Evolutionary conservation across 228 moss, liverwort and hornwort genomes (phyloP).

Genomic region (Sphagnum magellanicum): DNA sequence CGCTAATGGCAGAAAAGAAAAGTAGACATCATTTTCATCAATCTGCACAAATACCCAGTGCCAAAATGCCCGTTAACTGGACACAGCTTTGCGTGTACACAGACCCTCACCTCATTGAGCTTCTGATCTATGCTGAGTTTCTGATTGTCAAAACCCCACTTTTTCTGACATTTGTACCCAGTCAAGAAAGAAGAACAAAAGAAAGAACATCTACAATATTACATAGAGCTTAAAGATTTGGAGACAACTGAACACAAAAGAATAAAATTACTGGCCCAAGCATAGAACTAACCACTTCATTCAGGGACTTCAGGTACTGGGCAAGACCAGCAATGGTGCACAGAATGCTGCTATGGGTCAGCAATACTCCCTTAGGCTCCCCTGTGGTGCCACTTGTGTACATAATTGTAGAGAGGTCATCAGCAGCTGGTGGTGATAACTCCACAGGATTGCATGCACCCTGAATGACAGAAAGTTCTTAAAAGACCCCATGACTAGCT

Average conservation of each 20-base stretch:
- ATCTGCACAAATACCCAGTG: conserved; percentile 9
- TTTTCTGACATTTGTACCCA: too few species aligned
- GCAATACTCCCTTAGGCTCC: conserved; percentile 49
- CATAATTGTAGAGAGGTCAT: conserved; percentile 45
- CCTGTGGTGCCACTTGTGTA: conserved; percentile 56
- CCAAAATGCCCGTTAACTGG: too few species aligned
- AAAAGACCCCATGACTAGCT: not conserved
- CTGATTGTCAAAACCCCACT: too few species aligned
- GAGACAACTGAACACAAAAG: too few species aligned
- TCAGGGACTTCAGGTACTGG: conserved; percentile 9
- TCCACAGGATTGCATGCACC: conserved; percentile 25
- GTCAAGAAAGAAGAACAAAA: too few species aligned
- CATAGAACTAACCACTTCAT: conserved; percentile 11
- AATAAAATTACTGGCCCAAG: too few species aligned
- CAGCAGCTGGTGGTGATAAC: conserved; percentile 17
- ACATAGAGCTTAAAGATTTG: too few species aligned
- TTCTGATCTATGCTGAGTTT: too few species aligned
- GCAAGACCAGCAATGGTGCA: conserved; percentile 24
- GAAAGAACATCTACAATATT: too few species aligned
- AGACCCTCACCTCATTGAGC: too few species aligned
- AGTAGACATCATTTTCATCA: conserved; percentile 18
- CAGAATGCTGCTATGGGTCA: conserved; percentile 31
- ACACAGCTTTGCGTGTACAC: too few species aligned
- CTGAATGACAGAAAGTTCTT: conserved; percentile 4
- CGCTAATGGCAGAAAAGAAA: conserved; percentile 51